A percentile compares a stretch with the other conserved stretches of the same genome.
Evolutionary conservation across 2,329 filamentous ascomycete species (phyloP).

Genomic region (Fusarium hostae): DNA sequence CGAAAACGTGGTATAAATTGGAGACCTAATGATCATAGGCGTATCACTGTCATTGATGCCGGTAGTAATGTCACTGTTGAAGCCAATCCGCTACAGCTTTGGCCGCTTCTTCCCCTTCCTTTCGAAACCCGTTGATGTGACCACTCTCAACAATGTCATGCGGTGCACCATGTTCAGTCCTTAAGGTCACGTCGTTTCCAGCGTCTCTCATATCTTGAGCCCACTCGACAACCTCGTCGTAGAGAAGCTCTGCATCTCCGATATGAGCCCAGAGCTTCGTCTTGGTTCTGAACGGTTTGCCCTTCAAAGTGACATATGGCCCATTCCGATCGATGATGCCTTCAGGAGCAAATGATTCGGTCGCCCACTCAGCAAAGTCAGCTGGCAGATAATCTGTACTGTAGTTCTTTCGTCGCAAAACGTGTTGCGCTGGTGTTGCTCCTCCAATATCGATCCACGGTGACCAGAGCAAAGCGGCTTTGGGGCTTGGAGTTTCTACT

Average conservation of each 20-base stretch:
- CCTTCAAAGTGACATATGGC: neutral
- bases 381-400: neutral
- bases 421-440: neutral
- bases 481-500: neutral
- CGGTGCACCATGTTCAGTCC: neutral
- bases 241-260: neutral
- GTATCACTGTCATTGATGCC: too few species aligned
- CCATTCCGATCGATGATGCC: neutral
- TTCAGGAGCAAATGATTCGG: neutral
- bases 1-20: too few species aligned
- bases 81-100: neutral
- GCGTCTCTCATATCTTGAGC: neutral
- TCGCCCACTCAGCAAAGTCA: neutral
- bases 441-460: neutral
- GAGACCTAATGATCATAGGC: too few species aligned
- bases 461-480: neutral
- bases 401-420: neutral
- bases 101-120: neutral
- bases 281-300: neutral
- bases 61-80: neutral
- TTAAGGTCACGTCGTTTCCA: neutral
- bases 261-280: neutral
- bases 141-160: neutral
- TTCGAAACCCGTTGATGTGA: neutral
- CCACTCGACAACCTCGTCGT: neutral